Percentiles rank a stretch among this genome's conserved stretches.
Evolutionary conservation across 2,329 filamentous ascomycete genomes (phyloP).

Genomic region (Penicillium sp.): DNA sequence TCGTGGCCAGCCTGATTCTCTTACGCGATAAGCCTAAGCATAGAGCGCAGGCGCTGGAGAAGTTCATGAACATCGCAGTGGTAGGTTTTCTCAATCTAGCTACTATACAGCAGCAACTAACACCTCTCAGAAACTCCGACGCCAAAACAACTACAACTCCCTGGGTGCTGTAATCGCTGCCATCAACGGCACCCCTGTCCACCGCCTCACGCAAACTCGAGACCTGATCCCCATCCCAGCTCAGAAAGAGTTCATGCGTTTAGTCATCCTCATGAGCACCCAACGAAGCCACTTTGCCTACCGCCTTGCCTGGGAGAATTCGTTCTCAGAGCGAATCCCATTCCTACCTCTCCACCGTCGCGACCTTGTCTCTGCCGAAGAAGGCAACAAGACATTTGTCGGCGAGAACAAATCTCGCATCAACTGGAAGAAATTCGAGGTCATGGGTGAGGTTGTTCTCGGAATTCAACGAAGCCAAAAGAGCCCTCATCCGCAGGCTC

Average conservation of each 20-base stretch:
- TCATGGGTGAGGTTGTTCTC: conserved; percentile 87
- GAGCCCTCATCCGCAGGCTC: conserved; percentile 72
- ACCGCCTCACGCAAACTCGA: conserved; percentile 77
- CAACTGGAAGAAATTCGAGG: conserved; percentile 98
- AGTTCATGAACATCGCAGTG: conserved; percentile 86
- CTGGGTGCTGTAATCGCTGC: conserved; percentile 92
- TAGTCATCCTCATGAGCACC: conserved; percentile 89
- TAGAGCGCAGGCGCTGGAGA: conserved; percentile 84
- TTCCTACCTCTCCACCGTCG: conserved; percentile 87
- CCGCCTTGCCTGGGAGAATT: conserved; percentile 96
- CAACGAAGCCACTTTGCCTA: conserved; percentile 93
- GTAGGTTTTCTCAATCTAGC: conserved; percentile 29
- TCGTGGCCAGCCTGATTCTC: conserved; percentile 80
- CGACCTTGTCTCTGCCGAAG: conserved; percentile 87
- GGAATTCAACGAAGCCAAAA: conserved; percentile 91
- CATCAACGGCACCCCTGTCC: conserved; percentile 82
- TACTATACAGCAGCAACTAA: conserved; percentile 5
- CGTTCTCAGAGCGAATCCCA: conserved; percentile 82
- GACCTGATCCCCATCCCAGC: conserved; percentile 69
- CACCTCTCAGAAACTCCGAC: conserved; percentile 66
- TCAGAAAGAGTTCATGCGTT: conserved; percentile 80
- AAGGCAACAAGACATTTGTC: conserved; percentile 87
- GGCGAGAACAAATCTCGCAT: conserved; percentile 71
- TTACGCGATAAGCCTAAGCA: conserved; percentile 96
- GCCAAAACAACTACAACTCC: conserved; percentile 95